Percentiles rank a stretch among this genome's conserved stretches.
These are phyloP conservation scores for Hymenoscyphus salicellus DNA, from an alignment of 2,329 filamentous ascomycete genomes.

Conservation along the genomic window DNA sequence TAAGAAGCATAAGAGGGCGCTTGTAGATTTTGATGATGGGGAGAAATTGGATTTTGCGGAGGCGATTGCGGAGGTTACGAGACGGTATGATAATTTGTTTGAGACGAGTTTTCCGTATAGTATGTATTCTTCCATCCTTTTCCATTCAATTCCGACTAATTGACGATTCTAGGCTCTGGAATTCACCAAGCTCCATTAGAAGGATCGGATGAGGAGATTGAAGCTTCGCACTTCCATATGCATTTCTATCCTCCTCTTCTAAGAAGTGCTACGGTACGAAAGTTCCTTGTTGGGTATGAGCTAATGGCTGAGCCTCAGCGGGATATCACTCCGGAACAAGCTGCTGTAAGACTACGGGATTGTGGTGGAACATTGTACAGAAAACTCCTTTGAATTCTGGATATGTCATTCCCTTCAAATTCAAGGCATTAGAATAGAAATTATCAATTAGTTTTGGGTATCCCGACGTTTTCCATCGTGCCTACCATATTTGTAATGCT, in stretches of 20 bases:
- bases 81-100: slow-evolving; percentile 94
- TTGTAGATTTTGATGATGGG: slow-evolving; percentile 72
- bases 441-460: slow-evolving; percentile 1
- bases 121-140: slow-evolving; percentile 40
- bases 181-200: slow-evolving; percentile 91
- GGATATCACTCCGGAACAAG: slow-evolving; percentile 96
- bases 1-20: slow-evolving; percentile 76
- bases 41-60: slow-evolving; percentile 77
- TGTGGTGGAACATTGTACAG: slow-evolving; percentile 84
- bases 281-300: slow-evolving; percentile 96
- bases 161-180: slow-evolving; percentile 64
- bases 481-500: background rate
- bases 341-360: slow-evolving; percentile 69
- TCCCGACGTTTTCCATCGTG: background rate
- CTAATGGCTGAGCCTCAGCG: slow-evolving; percentile 96
- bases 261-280: slow-evolving; percentile 87
- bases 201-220: slow-evolving; percentile 76
- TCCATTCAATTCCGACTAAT: background rate
- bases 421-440: slow-evolving; percentile 14
- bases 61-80: slow-evolving; percentile 80
- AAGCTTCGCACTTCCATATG: slow-evolving; percentile 88
- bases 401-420: background rate
- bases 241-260: slow-evolving; percentile 96
- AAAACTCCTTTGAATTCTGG: slow-evolving; percentile 41
- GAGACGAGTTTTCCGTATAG: slow-evolving; percentile 96